Evolutionary conservation across 768 basidiomycete species (phyloP), one percentile per base, ranked within the genome.

Genomic region (Panaeolus papilionaceus): DNA sequence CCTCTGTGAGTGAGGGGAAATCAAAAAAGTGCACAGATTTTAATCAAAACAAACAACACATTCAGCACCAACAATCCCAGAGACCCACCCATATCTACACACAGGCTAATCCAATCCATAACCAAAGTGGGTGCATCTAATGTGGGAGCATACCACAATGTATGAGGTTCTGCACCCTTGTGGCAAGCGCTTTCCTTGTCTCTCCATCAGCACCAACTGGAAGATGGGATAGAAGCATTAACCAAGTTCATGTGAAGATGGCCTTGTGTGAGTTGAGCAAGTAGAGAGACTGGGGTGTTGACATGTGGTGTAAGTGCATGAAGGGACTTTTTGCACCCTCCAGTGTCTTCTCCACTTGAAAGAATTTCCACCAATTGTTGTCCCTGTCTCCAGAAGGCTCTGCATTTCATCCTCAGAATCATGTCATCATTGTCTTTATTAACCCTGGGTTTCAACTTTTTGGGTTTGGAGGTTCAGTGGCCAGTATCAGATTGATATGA

Each of bases 61-160:
- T 99, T 99, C 70, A 99, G 83, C 1, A 94, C 95, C 49, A 99
- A 81, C 66, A 99, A 83, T 0, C 95, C 98, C 16, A 93, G 85
- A 0, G 89, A 86, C 1, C 95, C 96, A 38, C 96, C 95, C 93
- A 69, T 11, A 75, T 96, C 94, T 11, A 95, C 91, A 71, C 92
- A 93, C 2, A 88, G 87, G 33, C 89, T 88, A 45, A 97, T 85
- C 94, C 95, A 98, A 75, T 97, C 95, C 92, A 95, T 95, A n/a
- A 92, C 85, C 63, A 78, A 61, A 93, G 82, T 0, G 92, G 89
- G 44, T 92, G 79, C 0, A 92, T 94, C 61, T 96, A 76, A 76
- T 95, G 89, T 0, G 96, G 96, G 75, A 97, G 79, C 12, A 96
- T 90, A 5, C 90, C 88, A 12, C 88, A 83, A 76, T 97, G 95